Evolutionary conservation across 805 yeast species (phyloP), one percentile per base, ranked within the genome.

Genomic region (Cyberlindnera bimundalis): DNA sequence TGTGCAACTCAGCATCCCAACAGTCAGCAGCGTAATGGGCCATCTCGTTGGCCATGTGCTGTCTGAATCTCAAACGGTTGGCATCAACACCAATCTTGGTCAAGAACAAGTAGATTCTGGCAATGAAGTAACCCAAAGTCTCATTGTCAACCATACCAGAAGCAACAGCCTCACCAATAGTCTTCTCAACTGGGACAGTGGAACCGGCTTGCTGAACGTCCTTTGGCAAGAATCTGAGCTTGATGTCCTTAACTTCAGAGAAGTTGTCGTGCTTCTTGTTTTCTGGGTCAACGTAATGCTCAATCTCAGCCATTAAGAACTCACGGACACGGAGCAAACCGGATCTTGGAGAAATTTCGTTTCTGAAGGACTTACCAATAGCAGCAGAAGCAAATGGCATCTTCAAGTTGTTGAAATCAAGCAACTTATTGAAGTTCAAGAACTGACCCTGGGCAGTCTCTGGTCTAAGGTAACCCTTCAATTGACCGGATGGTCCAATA

Each of bases 321-420:
- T 93, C 99, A 69, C 99, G 88, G 43, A 95, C 99, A 70, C 99
- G 84, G 64, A 93, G 76, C 55, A 93, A 74, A 56, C 99, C 99
- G 20, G 98, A 86, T 67, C 99, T 83, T 56, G 99, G 99, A 35
- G 97, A 88, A 59, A 93, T 93, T 73, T 93, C 99, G 67, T 93
- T 93, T 74, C 99, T 85, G 77, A 93, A 93, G 12, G 98, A 90
- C 68, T 93, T 93, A 62, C 99, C 99, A 60, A 93, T 88, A 28
- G 97, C 85, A 38, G 99, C 99, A 50, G 96, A 88, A n/a, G 99
- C 99, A 67, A 93, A 93, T 44, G 99, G 99, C 91, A 95, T 90
- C 66, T 81, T 85, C 66, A 84, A 81, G 71, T 93, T 93, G 78
- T 93, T 93, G 74, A 81, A 86, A 60, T 93, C 99, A 57, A 88